Evolutionary conservation across 352 stramenopile genomes (phyloP).

Genomic region (Phytophthora quininea): DNA sequence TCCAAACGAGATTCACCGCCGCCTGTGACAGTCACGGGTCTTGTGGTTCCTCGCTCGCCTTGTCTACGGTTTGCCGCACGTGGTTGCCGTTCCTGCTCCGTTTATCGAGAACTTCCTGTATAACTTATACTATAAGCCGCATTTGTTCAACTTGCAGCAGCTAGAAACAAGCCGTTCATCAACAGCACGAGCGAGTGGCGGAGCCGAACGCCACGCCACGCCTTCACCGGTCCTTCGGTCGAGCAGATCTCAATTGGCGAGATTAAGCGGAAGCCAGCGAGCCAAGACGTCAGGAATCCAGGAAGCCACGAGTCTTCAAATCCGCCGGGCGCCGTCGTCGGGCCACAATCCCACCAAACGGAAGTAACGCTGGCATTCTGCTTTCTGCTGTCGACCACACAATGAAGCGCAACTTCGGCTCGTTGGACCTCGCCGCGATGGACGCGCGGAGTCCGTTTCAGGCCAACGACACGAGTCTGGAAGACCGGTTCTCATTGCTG

Average conservation of each 20-base stretch:
- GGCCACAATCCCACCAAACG: background rate
- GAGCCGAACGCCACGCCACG: background rate
- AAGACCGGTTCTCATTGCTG: background rate
- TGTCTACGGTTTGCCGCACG: no score
- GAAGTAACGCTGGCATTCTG: background rate
- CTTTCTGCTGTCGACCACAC: background rate
- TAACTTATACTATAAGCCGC: background rate
- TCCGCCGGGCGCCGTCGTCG: no score
- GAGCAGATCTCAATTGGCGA: background rate
- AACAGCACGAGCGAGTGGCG: background rate
- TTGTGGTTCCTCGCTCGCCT: no score
- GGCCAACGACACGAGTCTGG: background rate
- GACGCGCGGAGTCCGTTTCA: background rate
- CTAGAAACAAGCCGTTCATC: background rate
- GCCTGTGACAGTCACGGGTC: no score
- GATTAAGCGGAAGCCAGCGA: no score
- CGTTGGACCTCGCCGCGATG: background rate
- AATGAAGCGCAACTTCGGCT: background rate
- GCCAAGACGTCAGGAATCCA: no score
- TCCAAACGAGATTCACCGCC: no score
- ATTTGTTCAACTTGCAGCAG: background rate
- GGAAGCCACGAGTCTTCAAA: no score
- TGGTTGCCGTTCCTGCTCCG: background rate
- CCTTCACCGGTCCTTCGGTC: background rate
- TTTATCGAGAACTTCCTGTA: background rate